Base-by-base conservation (phyloP, 75 land plant genomes). In the Larix kaempferi region DNA sequence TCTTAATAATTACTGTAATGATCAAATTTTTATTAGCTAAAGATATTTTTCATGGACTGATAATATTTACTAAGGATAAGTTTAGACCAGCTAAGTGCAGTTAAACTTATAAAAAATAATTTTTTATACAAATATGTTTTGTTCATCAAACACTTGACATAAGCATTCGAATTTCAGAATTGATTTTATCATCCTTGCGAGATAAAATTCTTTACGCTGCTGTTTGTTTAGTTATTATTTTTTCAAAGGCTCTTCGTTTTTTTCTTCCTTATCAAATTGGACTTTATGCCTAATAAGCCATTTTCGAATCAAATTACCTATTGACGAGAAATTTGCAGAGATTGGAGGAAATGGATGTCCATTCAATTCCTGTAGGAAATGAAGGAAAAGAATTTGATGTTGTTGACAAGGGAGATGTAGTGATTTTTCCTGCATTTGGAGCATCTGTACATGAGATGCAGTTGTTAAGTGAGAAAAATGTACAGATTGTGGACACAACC, bases 401-500 rank as follows among this genome's bases (percentile, higher is more conserved):
- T 73, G 91, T 94, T 57, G 80, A 87, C 5, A 77, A 84, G 67
- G 91, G 89, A 21, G 97, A 96, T 84, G 99, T 96, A 25, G 99
- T 96, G 59, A 80, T 96, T 71, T 80, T 96, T 76, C 99, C 99
- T 73, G 99, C 99, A 49, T 96, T 96, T 86, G 99, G 99, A 41
- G 99, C 99, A 77, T 78, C 93, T 23, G 91, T 96, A 16, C 87
- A 92, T 19, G 97, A 96, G 78, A 94, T 96, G 99, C 80, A 80
- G 81, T 73, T 84, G 33, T 76, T 96, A 71, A 88, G 80, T 81
- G 85, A 94, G 22, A 96, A 90, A 77, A 87, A 89, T 63, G 93
- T 94, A 19, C 99, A 94, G 74, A 96, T 96, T 74, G 94, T 96
- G 74, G 99, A 96, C 71, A 94, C 99, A 49, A 96, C 99, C 81